Evolutionary conservation across 495 filamentous ascomycete genomes (phyloP).

Genomic region (Pseudevernia furfuracea): DNA sequence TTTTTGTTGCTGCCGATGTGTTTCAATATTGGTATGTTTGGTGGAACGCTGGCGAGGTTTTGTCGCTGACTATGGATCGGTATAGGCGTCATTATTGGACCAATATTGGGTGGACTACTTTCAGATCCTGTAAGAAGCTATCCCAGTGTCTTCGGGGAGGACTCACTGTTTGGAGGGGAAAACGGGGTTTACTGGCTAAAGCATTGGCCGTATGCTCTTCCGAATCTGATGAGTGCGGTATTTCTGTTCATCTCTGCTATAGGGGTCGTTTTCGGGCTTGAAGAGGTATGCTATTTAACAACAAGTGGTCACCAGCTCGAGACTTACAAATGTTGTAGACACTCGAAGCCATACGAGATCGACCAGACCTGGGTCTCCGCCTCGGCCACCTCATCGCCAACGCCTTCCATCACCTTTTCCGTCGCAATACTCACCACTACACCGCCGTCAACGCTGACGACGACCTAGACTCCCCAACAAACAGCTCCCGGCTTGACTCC

Average conservation of each 20-base stretch:
- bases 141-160: constrained; percentile 58
- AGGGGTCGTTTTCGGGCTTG: constrained; percentile 49
- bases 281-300: constrained; percentile 42
- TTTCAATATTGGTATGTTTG: constrained; percentile 47
- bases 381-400: constrained; percentile 18
- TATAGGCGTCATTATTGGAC: constrained; percentile 58
- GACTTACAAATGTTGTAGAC: constrained; percentile 44
- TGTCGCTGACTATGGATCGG: constrained; percentile 26
- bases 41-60: too few species aligned
- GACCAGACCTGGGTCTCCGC: constrained; percentile 42
- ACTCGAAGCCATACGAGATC: constrained; percentile 30
- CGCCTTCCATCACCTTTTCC: constrained; percentile 7
- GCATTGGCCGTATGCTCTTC: constrained; percentile 55
- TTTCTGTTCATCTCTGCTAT: constrained; percentile 45
- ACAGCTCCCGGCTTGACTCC: constrained; percentile 15
- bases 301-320: constrained; percentile 16
- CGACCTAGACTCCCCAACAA: background rate
- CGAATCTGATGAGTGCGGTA: constrained; percentile 51
- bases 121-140: constrained; percentile 62
- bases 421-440: constrained; percentile 11
- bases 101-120: constrained; percentile 57
- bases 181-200: constrained; percentile 54
- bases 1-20: constrained; percentile 77
- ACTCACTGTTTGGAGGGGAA: constrained; percentile 42
- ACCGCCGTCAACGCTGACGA: constrained; percentile 18